A percentile compares a stretch with the other conserved stretches of the same genome.
phyloP scores from a whole-genome alignment of 805 yeast species.

The Nakazawaea ambrosiae region DNA sequence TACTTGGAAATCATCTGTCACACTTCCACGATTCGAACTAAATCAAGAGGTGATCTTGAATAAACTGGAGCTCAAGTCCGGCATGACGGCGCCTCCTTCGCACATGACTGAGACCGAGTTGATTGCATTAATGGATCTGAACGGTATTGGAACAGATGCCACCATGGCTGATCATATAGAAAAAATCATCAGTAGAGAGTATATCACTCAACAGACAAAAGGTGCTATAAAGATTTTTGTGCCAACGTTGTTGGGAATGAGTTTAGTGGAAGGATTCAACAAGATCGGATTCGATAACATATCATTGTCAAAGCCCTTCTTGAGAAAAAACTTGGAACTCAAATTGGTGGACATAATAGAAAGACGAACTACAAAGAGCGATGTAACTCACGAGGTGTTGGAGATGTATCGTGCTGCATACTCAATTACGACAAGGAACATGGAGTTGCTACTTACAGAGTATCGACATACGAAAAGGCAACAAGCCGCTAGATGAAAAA shows the following conservation, averaged over 20 bases:
- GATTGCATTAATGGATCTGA: slow-evolving; percentile 89
- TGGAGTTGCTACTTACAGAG: slow-evolving; percentile 27
- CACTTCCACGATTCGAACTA: slow-evolving; percentile 55
- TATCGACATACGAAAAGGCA: slow-evolving; percentile 15
- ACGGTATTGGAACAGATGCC: slow-evolving; percentile 98
- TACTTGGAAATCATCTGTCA: slow-evolving; percentile 65
- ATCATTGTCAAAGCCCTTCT: slow-evolving; percentile 81
- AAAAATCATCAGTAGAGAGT: slow-evolving; percentile 62
- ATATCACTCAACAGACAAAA: slow-evolving; percentile 41
- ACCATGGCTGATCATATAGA: slow-evolving; percentile 97
- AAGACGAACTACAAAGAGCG: slow-evolving; percentile 47
- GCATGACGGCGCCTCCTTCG: slow-evolving; percentile 75
- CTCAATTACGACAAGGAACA: slow-evolving; percentile 36
- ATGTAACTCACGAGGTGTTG: slow-evolving; percentile 50
- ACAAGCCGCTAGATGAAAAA: too few relatives aligned
- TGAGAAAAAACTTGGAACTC: slow-evolving; percentile 70
- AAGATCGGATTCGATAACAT: slow-evolving; percentile 62
- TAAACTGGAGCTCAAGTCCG: slow-evolving; percentile 56
- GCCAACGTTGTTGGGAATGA: slow-evolving; percentile 82
- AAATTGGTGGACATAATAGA: slow-evolving; percentile 60
- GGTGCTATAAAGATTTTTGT: slow-evolving; percentile 37
- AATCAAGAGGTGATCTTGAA: slow-evolving; percentile 53
- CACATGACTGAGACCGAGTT: slow-evolving; percentile 89
- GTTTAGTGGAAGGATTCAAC: slow-evolving; percentile 84
- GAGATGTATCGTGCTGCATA: slow-evolving; percentile 57